Evolutionary conservation across 441 rosid species (phyloP), one percentile per base, ranked within the genome.

Genomic region (Corymbia citriodora): DNA sequence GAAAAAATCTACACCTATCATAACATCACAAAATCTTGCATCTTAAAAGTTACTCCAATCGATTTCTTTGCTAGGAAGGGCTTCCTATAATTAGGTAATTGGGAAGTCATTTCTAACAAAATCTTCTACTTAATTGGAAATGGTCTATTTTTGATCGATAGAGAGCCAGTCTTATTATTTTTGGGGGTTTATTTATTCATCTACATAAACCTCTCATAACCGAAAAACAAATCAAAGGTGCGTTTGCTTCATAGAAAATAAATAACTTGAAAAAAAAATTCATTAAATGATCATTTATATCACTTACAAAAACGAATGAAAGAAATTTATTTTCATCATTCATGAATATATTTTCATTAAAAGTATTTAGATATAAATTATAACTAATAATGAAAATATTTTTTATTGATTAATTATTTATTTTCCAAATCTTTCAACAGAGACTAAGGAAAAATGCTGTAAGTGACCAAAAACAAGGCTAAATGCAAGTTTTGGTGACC

Each of bases 281-380:
- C 21, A 55, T 55, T 8, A 55, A 55, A 21, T 21, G 0, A 21
- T 55, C 2, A 0, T 2, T 55, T 25, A 15, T 17, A 57, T 57
- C 2, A 0, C 6, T 57, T 57, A 21, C 21, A 57, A 57, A 0
- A 57, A 57, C 23, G 0, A 0, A 21, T 21, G 6, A 9, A 57
- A 0, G 55, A 53, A 53, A 53, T 5, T 1, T 53, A 53, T 53
- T 14, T 53, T 53, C 7, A 53, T 53, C 16, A 4, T 52, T 52
- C 5, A 13, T 4, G 54, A 52, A 52, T 11, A 49, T 48, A 48
- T 48, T 48, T 49, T 49, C 11, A 49, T 49, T 13, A 40, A 40
- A 40, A 40, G 1, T 5, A 52, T 52, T 52, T 52, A 52, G 15
- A 52, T 52, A 52, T 52, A 13, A 14, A 52, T 13, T 14, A 1